phyloP scores from a whole-genome alignment of 345 rosid species.

The Heritiera littoralis region DNA sequence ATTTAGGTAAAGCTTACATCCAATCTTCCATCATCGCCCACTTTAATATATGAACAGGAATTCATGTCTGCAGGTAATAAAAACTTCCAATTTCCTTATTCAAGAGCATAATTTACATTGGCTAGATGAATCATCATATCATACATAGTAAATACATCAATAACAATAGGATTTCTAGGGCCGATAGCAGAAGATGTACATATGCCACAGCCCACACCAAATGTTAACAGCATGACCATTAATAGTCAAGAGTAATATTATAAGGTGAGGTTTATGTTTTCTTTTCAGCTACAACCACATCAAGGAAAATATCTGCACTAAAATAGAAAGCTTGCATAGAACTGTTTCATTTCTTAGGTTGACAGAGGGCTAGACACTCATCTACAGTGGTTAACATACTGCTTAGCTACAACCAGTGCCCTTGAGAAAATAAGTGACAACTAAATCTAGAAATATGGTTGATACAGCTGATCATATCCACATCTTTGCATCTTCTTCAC shows the following conservation, averaged over 20 bases:
- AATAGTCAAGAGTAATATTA: neutral
- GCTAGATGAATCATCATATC: neutral
- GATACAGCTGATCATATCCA: constrained; percentile 15
- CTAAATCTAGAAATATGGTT: constrained; percentile 20
- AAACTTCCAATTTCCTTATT: neutral
- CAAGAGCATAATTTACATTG: neutral
- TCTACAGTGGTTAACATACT: neutral
- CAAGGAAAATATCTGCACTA: neutral
- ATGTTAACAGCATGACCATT: neutral
- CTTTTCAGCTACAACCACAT: neutral
- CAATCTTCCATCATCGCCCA: neutral
- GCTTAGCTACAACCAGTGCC: neutral
- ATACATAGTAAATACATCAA: neutral
- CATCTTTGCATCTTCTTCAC: constrained; percentile 24
- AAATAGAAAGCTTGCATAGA: neutral
- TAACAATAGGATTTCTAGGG: neutral
- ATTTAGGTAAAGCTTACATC: neutral
- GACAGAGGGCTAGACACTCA: constrained; percentile 4
- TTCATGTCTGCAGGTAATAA: neutral
- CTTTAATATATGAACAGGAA: no score
- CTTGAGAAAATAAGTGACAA: neutral
- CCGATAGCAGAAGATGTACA: neutral
- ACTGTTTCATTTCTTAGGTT: constrained; percentile 1
- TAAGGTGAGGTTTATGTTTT: neutral
- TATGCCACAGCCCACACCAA: neutral